Evolutionary conservation across 2,329 filamentous ascomycete genomes (phyloP).

Genomic region (Colletotrichum eleusines): DNA sequence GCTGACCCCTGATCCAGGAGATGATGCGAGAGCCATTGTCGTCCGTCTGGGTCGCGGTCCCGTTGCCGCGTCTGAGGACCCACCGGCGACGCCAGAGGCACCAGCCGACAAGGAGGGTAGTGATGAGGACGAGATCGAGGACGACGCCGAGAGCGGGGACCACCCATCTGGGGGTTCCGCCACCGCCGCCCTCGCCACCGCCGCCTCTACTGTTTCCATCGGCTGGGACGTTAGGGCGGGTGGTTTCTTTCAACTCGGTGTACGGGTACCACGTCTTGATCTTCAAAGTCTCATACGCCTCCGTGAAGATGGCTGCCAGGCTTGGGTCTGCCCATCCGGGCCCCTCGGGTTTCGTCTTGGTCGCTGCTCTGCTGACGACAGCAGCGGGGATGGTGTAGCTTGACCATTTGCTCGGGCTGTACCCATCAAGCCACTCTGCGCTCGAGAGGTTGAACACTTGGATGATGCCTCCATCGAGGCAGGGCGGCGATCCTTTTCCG

Average conservation of each 20-base stretch:
- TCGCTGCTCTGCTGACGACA: conserved; percentile 76
- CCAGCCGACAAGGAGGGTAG: conserved; percentile 62
- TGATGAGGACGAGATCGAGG: conserved; percentile 68
- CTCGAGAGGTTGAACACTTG: conserved; percentile 80
- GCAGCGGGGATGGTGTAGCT: conserved; percentile 77
- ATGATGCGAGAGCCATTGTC: conserved; percentile 62
- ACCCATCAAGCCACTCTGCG: conserved; percentile 76
- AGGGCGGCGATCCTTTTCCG: conserved; percentile 49
- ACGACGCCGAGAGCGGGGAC: conserved; percentile 73
- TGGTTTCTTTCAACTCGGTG: conserved; percentile 49
- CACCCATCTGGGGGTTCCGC: conserved; percentile 66
- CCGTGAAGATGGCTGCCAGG: conserved; percentile 66
- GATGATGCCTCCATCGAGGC: conserved; percentile 65
- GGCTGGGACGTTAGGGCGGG: conserved; percentile 40
- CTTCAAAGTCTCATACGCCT: conserved; percentile 66
- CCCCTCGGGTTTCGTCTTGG: conserved; percentile 71
- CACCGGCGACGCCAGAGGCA: conserved; percentile 65
- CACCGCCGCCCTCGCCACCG: conserved; percentile 43
- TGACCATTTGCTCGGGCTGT: conserved; percentile 72
- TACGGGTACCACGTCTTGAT: conserved; percentile 74
- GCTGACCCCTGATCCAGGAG: conserved; percentile 65
- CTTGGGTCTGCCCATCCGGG: conserved; percentile 64
- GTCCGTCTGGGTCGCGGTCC: conserved; percentile 57
- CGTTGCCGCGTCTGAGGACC: conserved; percentile 53
- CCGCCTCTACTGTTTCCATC: conserved; percentile 25